Evolutionary conservation across 805 yeast species (phyloP).

Genomic region (Ogataea paraovalis): DNA sequence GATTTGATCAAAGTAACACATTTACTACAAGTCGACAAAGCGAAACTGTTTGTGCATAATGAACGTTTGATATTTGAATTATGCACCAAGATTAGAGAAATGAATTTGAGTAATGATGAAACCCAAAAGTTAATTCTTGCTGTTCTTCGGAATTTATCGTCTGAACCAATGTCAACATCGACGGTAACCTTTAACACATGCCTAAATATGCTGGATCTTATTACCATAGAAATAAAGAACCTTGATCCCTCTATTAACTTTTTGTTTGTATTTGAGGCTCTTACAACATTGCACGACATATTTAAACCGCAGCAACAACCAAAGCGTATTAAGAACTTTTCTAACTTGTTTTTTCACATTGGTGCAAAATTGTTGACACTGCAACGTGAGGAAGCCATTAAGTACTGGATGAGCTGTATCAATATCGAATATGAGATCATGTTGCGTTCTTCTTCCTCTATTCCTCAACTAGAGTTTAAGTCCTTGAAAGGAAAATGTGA

Average conservation of each 20-base stretch:
- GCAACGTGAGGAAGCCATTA: conserved; percentile 11
- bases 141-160: conserved; percentile 5
- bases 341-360: conserved; percentile 41
- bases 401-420: conserved; percentile 27
- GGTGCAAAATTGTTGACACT: conserved; percentile 27
- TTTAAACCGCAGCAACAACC: conserved; percentile 21
- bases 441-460: background rate
- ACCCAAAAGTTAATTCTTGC: conserved; percentile 8
- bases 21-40: background rate
- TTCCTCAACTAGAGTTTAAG: conserved; percentile 8
- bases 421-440: conserved; percentile 31
- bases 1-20: background rate
- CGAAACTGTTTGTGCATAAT: background rate
- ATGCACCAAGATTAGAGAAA: background rate
- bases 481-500: conserved; percentile 30
- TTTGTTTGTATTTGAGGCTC: conserved; percentile 5
- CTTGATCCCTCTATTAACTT: conserved; percentile 5
- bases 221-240: conserved; percentile 18
- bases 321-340: conserved; percentile 42
- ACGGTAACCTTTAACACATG: background rate
- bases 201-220: conserved; percentile 17
- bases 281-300: conserved; percentile 15
- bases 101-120: background rate
- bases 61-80: background rate
- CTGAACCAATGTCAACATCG: background rate